Percentiles rank a stretch among this genome's conserved stretches.
Evolutionary conservation across 495 filamentous ascomycete genomes (phyloP).

Genomic region (Penicillium simplicissimum): DNA sequence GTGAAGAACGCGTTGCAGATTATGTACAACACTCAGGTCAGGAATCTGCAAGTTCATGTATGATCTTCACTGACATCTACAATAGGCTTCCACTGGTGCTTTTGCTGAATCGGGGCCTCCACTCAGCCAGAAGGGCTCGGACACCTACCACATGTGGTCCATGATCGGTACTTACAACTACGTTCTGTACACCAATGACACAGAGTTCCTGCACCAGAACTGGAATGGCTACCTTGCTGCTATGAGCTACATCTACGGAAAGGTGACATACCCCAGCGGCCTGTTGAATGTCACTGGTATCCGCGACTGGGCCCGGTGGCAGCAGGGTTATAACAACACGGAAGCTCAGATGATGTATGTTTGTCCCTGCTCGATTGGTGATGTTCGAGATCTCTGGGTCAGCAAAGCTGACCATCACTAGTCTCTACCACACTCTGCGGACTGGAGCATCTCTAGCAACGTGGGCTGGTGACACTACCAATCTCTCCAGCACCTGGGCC

Average conservation of each 20-base stretch:
- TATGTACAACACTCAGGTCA: slow-evolving; percentile 60
- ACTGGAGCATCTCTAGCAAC: slow-evolving; percentile 52
- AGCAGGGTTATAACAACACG: slow-evolving; percentile 52
- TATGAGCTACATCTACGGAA: slow-evolving; percentile 55
- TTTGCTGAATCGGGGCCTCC: slow-evolving; percentile 63
- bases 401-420: slow-evolving; percentile 17
- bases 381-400: background rate
- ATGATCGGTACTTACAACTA: slow-evolving; percentile 67
- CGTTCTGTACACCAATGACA: slow-evolving; percentile 57
- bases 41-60: background rate
- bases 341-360: slow-evolving; percentile 58
- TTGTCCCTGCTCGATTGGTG: background rate
- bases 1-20: slow-evolving; percentile 62
- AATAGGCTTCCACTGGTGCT: slow-evolving; percentile 36
- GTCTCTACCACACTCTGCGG: slow-evolving; percentile 51
- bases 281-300: slow-evolving; percentile 57
- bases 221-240: slow-evolving; percentile 54
- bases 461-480: slow-evolving; percentile 50
- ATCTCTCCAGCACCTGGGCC: slow-evolving; percentile 45
- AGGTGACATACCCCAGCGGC: slow-evolving; percentile 50
- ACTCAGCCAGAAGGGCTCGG: slow-evolving; percentile 54
- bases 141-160: slow-evolving; percentile 66
- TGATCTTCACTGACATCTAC: background rate
- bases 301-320: slow-evolving; percentile 59
- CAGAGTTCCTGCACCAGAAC: slow-evolving; percentile 47